These are phyloP conservation scores for Phalaenopsis equestris DNA, from an alignment of 106 monocot genomes.

Conservation along the genomic window DNA sequence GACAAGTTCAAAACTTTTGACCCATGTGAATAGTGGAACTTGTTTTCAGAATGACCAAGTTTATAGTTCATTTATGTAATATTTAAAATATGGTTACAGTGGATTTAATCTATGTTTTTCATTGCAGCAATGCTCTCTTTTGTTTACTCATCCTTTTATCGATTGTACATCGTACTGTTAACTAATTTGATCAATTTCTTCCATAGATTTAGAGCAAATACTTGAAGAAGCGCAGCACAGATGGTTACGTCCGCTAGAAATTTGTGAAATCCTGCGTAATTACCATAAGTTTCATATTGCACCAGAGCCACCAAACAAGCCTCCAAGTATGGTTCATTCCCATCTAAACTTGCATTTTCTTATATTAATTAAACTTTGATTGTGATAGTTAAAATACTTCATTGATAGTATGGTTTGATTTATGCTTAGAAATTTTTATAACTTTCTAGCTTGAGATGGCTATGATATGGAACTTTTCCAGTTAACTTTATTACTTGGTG, in stretches of 20 bases:
- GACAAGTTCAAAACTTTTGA: neutral
- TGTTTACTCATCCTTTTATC: neutral
- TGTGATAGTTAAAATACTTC: neutral
- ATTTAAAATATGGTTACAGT: neutral
- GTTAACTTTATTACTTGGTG: neutral
- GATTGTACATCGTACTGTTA: neutral
- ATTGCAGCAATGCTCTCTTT: neutral
- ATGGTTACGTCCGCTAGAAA: conserved; percentile 90
- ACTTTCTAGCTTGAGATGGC: neutral
- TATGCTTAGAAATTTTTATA: neutral
- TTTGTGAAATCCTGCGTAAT: conserved; percentile 91
- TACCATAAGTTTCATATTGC: conserved; percentile 63
- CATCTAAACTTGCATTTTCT: neutral
- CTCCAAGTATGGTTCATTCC: conserved; percentile 49
- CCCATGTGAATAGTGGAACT: neutral
- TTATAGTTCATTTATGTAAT: neutral
- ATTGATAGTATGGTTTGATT: neutral
- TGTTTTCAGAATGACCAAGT: neutral
- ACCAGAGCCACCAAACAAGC: conserved; percentile 80
- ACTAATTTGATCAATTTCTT: neutral
- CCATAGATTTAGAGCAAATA: conserved; percentile 76
- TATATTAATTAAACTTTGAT: neutral
- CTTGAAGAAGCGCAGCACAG: conserved; percentile 67
- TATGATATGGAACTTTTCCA: neutral
- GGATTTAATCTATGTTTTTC: neutral